Evolutionary conservation across 805 yeast species (phyloP), one percentile per base, ranked within the genome.

Genomic region (Wickerhamiella shivajii): DNA sequence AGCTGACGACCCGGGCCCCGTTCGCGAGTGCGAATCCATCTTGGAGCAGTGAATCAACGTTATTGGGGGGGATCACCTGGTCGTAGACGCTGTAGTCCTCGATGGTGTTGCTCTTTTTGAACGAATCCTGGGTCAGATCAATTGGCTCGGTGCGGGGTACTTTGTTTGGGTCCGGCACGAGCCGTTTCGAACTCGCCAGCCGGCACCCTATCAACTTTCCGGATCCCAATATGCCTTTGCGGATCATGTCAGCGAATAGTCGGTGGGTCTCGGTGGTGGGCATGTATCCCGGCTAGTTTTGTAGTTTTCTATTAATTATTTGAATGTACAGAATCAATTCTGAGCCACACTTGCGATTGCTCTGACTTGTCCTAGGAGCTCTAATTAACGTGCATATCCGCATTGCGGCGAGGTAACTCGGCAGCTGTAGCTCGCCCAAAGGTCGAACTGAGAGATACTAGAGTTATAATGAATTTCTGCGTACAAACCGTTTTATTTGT

Each of bases 11-110:
- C 52, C 57, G 10, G 69, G 65, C 35, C 61, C 66, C 34, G 62
- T 51, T 39, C 67, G 76, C 60, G 40, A 79, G 66, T 22, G 71
- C 63, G 38, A 73, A 71, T 2, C 83, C 74, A 44, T 75, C 66
- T 5, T 51, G 43, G 17, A 71, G 62, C 11, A 70, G 60, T 42
- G 64, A 57, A 38, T 66, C 70, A 25, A 71, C 59, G 44, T 65
- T 66, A 45, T 70, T 71, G 21, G 55, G 53, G 0, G 76, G 74
- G 7, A 56, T 52, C 3, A 39, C 55, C 43, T 16, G 63, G 47
- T 60, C 59, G 36, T 67, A 55, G 4, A 71, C 57, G 44, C 69
- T 67, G 34, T 60, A 55, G 29, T 63, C 62, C 7, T 44, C 48
- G 19, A 46, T 40, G 3, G 47, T 42, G 8, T 45, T 44, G 6